Conservation (phyloP, 305 asterid genomes). For the Caryopteris hybrid region DNA sequence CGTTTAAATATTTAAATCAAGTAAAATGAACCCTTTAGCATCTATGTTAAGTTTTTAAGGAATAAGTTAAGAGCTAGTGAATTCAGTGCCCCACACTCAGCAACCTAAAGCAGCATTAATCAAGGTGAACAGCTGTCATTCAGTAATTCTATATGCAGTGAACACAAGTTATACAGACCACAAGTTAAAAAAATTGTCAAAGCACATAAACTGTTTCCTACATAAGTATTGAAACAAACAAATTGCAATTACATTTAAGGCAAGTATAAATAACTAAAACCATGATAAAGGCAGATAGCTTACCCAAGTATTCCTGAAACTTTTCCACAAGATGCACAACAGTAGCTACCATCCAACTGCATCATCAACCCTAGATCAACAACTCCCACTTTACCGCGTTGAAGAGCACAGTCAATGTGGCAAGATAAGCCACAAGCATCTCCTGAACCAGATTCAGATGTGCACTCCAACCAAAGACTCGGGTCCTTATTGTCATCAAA, state of each 20-base stretch:
- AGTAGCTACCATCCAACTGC: slow-evolving; percentile 95
- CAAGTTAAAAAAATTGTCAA: background rate
- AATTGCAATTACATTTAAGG: background rate
- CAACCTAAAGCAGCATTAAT: background rate
- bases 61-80: background rate
- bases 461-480: slow-evolving; percentile 92
- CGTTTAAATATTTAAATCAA: background rate
- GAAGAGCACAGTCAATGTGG: slow-evolving; percentile 89
- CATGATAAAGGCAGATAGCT: slow-evolving; percentile 21
- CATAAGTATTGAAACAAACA: too few relatives aligned
- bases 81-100: background rate
- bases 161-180: background rate
- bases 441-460: slow-evolving; percentile 66
- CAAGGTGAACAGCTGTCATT: background rate
- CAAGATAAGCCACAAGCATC: slow-evolving; percentile 90
- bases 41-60: background rate
- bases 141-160: background rate
- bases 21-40: background rate
- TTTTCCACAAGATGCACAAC: slow-evolving; percentile 95
- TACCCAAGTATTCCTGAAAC: slow-evolving; percentile 93
- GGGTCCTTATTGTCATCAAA: slow-evolving; percentile 97
- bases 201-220: background rate
- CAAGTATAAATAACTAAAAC: background rate
- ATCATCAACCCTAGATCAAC: slow-evolving; percentile 76
- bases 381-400: slow-evolving; percentile 81